Percentiles rank a stretch among this genome's conserved stretches.
Conservation (phyloP, 2,329 filamentous ascomycete genomes). For the Leptosphaerulina australis region DNA sequence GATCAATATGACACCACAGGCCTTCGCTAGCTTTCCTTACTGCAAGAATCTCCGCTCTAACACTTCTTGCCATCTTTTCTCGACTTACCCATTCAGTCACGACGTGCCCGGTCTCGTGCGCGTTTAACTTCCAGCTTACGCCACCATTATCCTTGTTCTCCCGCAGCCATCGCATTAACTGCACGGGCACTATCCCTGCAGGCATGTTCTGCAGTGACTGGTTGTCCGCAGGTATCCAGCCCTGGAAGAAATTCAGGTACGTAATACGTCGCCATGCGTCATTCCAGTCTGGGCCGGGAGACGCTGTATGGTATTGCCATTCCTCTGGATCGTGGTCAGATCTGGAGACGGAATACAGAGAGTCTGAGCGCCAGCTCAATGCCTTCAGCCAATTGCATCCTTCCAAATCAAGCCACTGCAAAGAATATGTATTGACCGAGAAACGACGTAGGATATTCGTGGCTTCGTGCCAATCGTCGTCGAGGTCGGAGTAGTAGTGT, state of each 20-base stretch:
- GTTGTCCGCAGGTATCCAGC: slow-evolving; percentile 50
- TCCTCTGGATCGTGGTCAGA: slow-evolving; percentile 11
- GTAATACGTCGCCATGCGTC: slow-evolving; percentile 53
- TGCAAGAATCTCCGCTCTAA: slow-evolving; percentile 42
- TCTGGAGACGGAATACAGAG: slow-evolving; percentile 2
- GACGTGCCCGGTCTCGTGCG: slow-evolving; percentile 25
- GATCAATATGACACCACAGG: slow-evolving; percentile 45
- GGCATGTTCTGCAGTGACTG: slow-evolving; percentile 44
- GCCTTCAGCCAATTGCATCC: slow-evolving; percentile 65
- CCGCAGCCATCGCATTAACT: slow-evolving; percentile 45
- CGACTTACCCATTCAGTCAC: slow-evolving; percentile 47
- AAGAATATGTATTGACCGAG: slow-evolving; percentile 61
- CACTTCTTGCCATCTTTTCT: slow-evolving; percentile 45
- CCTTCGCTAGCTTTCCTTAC: slow-evolving; percentile 31
- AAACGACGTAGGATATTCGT: slow-evolving; percentile 62
- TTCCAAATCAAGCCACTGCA: slow-evolving; percentile 67
- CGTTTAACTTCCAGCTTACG: slow-evolving; percentile 26
- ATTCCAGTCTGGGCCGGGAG: slow-evolving; percentile 47
- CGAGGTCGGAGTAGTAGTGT: slow-evolving; percentile 59
- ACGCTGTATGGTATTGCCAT: slow-evolving; percentile 18
- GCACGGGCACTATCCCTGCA: slow-evolving; percentile 40
- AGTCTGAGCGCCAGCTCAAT: slow-evolving; percentile 50
- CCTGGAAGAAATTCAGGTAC: slow-evolving; percentile 52
- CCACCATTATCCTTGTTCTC: slow-evolving; percentile 36
- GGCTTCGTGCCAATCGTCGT: slow-evolving; percentile 63